Percentiles rank a stretch among this genome's conserved stretches.
Conservation (phyloP, 2,329 filamentous ascomycete genomes). For the Aureobasidium sp. region DNA sequence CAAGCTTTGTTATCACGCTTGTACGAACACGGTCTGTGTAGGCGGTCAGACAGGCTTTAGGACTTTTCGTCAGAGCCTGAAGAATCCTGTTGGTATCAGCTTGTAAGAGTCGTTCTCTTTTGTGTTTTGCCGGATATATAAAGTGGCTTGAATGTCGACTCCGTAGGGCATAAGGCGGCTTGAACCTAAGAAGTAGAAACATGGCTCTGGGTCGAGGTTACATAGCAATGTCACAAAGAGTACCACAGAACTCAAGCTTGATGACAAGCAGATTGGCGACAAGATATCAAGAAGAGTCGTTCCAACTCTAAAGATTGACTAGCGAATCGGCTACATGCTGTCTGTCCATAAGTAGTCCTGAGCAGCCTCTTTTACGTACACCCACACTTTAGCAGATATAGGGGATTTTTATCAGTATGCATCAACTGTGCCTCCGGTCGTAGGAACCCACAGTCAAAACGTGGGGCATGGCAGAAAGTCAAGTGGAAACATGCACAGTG, state of each 20-base stretch:
- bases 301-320: background rate
- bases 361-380: background rate
- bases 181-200: background rate
- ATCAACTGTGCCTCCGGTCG: background rate
- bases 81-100: background rate
- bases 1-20: slow-evolving; percentile 11
- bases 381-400: background rate
- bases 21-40: background rate
- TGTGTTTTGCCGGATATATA: slow-evolving; percentile 9
- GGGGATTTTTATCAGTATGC: background rate
- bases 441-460: background rate
- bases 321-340: background rate
- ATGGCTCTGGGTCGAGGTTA: slow-evolving; percentile 10
- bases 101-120: background rate
- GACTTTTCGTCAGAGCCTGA: background rate
- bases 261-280: background rate
- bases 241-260: background rate
- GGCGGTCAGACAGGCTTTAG: background rate
- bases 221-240: background rate
- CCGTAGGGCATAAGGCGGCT: slow-evolving; percentile 5
- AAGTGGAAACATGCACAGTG: slow-evolving; percentile 1
- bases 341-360: background rate
- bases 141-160: slow-evolving; percentile 10
- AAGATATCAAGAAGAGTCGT: background rate
- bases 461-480: slow-evolving; percentile 3